Conservation (phyloP, 2,329 filamentous ascomycete genomes). For the Colletotrichum lupini region DNA sequence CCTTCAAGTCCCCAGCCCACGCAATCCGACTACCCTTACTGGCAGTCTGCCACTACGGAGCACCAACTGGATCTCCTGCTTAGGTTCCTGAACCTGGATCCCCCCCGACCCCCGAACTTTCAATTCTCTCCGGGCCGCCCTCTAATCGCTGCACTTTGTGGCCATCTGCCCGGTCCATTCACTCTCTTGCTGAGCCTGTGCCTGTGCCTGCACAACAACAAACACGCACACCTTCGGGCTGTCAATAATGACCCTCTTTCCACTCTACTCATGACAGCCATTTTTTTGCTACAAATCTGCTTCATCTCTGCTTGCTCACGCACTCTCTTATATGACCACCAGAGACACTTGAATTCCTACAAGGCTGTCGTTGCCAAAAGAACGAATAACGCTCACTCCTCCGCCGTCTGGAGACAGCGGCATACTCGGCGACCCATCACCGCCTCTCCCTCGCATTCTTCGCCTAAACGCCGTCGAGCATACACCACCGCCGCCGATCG, state of each 20-base stretch:
- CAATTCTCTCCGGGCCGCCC: conserved; percentile 19
- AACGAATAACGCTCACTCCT: conserved; percentile 46
- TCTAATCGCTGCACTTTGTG: conserved; percentile 22
- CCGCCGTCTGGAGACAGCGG: conserved; percentile 51
- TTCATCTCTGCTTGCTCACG: conserved; percentile 57
- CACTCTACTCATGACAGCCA: conserved; percentile 56
- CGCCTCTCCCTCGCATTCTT: conserved; percentile 50
- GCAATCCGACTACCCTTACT: conserved; percentile 10
- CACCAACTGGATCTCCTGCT: background rate
- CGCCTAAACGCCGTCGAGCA: conserved; percentile 47
- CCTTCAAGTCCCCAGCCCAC: conserved; percentile 10
- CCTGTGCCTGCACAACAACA: conserved; percentile 27
- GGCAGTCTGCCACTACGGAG: conserved; percentile 20
- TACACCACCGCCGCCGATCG: conserved; percentile 42
- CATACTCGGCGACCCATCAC: conserved; percentile 49
- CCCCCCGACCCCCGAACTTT: conserved; percentile 22
- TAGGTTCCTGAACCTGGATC: conserved; percentile 22
- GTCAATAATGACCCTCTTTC: conserved; percentile 38
- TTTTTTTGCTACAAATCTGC: conserved; percentile 58
- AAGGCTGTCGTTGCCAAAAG: conserved; percentile 57
- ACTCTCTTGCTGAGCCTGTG: background rate
- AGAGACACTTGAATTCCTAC: conserved; percentile 52
- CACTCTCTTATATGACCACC: conserved; percentile 57
- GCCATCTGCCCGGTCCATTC: conserved; percentile 19
- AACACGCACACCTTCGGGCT: conserved; percentile 22